These are phyloP conservation scores for Fusarium ramigenum DNA, from an alignment of 2,329 filamentous ascomycete genomes.

Conservation along the genomic window DNA sequence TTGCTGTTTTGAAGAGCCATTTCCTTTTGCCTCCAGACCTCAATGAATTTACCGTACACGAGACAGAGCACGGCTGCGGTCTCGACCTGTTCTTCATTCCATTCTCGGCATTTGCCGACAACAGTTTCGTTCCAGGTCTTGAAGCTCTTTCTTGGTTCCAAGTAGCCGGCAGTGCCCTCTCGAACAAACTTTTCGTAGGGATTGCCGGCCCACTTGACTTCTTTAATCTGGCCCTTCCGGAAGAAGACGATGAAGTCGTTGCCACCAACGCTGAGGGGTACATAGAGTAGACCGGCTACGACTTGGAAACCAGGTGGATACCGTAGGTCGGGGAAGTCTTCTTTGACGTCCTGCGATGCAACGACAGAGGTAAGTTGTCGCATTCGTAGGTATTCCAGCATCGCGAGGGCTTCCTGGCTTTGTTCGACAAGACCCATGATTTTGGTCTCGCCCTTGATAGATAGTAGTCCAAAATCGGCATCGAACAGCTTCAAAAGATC, in stretches of 20 bases:
- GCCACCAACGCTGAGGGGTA: constrained; percentile 80
- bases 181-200: constrained; percentile 82
- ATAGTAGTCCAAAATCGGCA: constrained; percentile 86
- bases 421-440: constrained; percentile 79
- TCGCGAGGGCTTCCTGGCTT: constrained; percentile 82
- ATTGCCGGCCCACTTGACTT: constrained; percentile 88
- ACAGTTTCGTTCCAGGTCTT: constrained; percentile 84
- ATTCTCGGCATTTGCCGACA: constrained; percentile 83
- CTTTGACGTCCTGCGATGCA: constrained; percentile 77
- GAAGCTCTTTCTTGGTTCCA: constrained; percentile 84
- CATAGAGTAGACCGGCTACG: constrained; percentile 82
- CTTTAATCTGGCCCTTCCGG: constrained; percentile 76
- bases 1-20: constrained; percentile 83
- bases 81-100: constrained; percentile 89
- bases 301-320: constrained; percentile 82
- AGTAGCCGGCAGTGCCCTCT: constrained; percentile 75
- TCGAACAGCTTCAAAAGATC: constrained; percentile 86
- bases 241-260: constrained; percentile 92
- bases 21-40: constrained; percentile 93
- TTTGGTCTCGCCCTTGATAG: constrained; percentile 89
- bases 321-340: constrained; percentile 82
- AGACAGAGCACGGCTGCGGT: constrained; percentile 88
- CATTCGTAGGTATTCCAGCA: constrained; percentile 86
- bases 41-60: constrained; percentile 90
- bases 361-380: constrained; percentile 78